Conservation (phyloP, 345 rosid species). For the Theobroma cacao region DNA sequence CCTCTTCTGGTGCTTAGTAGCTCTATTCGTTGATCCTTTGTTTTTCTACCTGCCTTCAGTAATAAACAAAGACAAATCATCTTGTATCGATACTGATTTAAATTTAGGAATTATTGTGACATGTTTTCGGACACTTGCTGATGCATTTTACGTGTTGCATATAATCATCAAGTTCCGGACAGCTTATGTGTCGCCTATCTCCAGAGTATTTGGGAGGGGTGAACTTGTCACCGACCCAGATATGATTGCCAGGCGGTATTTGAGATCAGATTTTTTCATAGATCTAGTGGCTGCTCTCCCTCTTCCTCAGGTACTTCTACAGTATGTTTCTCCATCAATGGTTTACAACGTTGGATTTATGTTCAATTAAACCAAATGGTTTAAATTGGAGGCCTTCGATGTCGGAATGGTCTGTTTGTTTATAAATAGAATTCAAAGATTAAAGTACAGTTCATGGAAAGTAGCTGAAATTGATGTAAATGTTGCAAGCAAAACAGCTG, state of each 20-base stretch:
- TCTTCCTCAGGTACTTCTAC: slow-evolving; percentile 15
- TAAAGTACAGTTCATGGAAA: neutral
- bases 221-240: slow-evolving; percentile 73
- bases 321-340: neutral
- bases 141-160: slow-evolving; percentile 60
- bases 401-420: neutral
- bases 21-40: slow-evolving; percentile 84
- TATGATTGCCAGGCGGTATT: slow-evolving; percentile 58
- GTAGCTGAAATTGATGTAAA: neutral
- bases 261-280: slow-evolving; percentile 64
- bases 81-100: slow-evolving; percentile 25
- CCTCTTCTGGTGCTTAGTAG: slow-evolving; percentile 69
- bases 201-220: slow-evolving; percentile 81
- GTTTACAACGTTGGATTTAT: neutral
- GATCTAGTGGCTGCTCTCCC: slow-evolving; percentile 43
- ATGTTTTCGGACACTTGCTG: slow-evolving; percentile 67
- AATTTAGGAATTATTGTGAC: slow-evolving; percentile 70
- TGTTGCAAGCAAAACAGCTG: neutral
- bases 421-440: neutral
- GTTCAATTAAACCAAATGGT: neutral
- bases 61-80: slow-evolving; percentile 21
- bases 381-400: neutral
- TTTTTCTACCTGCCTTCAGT: slow-evolving; percentile 77
- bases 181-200: slow-evolving; percentile 70
- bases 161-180: slow-evolving; percentile 70